Conservation (phyloP, 768 basidiomycete species). For the Rickenella mellea region DNA sequence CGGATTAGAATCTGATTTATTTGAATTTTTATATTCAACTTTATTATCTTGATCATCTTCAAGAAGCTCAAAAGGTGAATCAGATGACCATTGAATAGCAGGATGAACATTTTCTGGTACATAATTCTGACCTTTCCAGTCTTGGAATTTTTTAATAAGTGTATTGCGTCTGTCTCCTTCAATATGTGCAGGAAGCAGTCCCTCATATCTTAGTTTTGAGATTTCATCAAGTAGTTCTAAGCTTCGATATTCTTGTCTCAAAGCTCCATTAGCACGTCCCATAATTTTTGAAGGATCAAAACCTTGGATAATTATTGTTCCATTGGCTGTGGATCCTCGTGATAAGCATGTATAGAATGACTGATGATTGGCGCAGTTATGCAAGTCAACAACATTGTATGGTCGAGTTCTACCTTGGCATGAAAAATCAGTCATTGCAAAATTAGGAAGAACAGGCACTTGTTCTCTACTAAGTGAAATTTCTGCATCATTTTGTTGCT, state of each 20-base stretch:
- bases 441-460: constrained; percentile 11
- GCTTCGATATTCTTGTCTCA: constrained; percentile 13
- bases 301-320: constrained; percentile 10
- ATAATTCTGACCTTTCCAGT: neutral
- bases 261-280: constrained; percentile 5
- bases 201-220: constrained; percentile 1
- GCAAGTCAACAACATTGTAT: constrained; percentile 10
- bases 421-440: constrained; percentile 15
- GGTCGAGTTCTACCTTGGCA: constrained; percentile 14
- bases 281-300: constrained; percentile 6
- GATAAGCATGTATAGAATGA: constrained; percentile 15
- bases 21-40: no score
- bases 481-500: constrained; percentile 4
- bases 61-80: no score
- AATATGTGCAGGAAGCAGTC: constrained; percentile 1
- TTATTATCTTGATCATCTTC: no score
- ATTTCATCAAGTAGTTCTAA: constrained; percentile 8
- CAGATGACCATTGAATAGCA: no score
- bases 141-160: no score
- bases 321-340: constrained; percentile 5
- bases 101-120: constrained; percentile 2
- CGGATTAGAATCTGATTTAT: no score
- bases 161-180: no score
- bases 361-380: constrained; percentile 7
- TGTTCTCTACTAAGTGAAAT: constrained; percentile 6